phyloP scores from a whole-genome alignment of 495 filamentous ascomycete genomes.

The Penicillium soppii region DNA sequence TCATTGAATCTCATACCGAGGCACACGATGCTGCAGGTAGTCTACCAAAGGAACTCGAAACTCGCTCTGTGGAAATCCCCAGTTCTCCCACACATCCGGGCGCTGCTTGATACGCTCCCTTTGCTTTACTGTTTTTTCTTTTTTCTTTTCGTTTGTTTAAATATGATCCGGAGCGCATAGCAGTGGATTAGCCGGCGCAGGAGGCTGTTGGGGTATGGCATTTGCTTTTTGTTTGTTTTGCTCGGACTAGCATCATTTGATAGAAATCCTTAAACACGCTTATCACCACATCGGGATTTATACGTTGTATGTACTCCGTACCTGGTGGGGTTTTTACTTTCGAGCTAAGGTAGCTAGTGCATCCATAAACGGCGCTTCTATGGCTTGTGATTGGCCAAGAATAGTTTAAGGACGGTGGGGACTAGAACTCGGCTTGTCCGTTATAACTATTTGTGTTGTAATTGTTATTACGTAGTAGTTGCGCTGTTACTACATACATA shows the following conservation, averaged over 20 bases:
- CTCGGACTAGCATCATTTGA: background rate
- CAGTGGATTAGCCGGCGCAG: slow-evolving; percentile 26
- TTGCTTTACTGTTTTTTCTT: background rate
- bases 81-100: slow-evolving; percentile 22
- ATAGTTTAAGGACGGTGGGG: slow-evolving; percentile 11
- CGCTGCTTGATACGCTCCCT: slow-evolving; percentile 26
- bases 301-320: too few species aligned
- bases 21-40: slow-evolving; percentile 14
- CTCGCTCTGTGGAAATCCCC: slow-evolving; percentile 40
- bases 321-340: background rate
- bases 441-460: too few species aligned
- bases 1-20: slow-evolving; percentile 10
- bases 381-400: slow-evolving; percentile 6
- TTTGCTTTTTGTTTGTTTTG: slow-evolving; percentile 3
- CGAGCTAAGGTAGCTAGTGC: background rate
- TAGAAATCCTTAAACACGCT: too few species aligned
- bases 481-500: too few species aligned
- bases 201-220: slow-evolving; percentile 3
- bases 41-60: slow-evolving; percentile 39
- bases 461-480: too few species aligned
- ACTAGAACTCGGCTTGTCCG: background rate
- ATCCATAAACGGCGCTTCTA: background rate
- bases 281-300: too few species aligned
- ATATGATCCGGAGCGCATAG: slow-evolving; percentile 16
- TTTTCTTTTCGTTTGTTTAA: slow-evolving; percentile 2